These are phyloP conservation scores for Lenzites betulinus DNA, from an alignment of 768 basidiomycete species.

Conservation along the genomic window DNA sequence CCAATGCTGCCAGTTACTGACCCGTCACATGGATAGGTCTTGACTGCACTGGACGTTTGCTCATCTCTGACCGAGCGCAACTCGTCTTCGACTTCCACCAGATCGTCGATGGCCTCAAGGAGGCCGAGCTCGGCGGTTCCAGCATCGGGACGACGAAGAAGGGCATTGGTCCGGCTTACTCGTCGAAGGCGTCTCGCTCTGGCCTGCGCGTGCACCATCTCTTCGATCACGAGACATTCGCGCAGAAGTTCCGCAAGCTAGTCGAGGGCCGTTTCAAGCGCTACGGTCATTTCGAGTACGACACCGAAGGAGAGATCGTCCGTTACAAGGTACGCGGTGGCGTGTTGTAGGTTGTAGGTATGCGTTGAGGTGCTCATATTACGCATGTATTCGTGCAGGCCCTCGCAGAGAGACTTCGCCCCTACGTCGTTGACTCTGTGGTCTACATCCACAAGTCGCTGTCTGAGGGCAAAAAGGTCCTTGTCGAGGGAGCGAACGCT, in stretches of 20 bases:
- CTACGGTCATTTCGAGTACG: slow-evolving; percentile 97
- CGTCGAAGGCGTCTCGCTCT: slow-evolving; percentile 94
- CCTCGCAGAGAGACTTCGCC: slow-evolving; percentile 81
- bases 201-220: slow-evolving; percentile 96
- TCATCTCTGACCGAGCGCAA: slow-evolving; percentile 95
- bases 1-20: too few relatives aligned
- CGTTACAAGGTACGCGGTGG: slow-evolving; percentile 87
- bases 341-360: too few relatives aligned
- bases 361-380: slow-evolving; percentile 9
- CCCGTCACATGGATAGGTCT: slow-evolving; percentile 57
- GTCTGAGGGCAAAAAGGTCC: slow-evolving; percentile 69
- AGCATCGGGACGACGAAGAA: slow-evolving; percentile 98
- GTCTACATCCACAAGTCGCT: slow-evolving; percentile 83
- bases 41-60: slow-evolving; percentile 78
- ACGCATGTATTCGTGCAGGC: slow-evolving; percentile 43
- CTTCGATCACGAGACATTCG: slow-evolving; percentile 84
- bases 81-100: slow-evolving; percentile 99
- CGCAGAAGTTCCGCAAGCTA: slow-evolving; percentile 88
- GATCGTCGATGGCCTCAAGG: slow-evolving; percentile 98
- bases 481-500: slow-evolving; percentile 98
- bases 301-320: slow-evolving; percentile 93
- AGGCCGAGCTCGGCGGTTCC: slow-evolving; percentile 92
- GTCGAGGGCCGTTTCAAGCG: slow-evolving; percentile 98
- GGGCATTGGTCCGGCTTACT: slow-evolving; percentile 98
- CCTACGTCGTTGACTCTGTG: slow-evolving; percentile 89